Conservation (phyloP, 169 alveolate species). For the Plasmodium vinckei region DNA sequence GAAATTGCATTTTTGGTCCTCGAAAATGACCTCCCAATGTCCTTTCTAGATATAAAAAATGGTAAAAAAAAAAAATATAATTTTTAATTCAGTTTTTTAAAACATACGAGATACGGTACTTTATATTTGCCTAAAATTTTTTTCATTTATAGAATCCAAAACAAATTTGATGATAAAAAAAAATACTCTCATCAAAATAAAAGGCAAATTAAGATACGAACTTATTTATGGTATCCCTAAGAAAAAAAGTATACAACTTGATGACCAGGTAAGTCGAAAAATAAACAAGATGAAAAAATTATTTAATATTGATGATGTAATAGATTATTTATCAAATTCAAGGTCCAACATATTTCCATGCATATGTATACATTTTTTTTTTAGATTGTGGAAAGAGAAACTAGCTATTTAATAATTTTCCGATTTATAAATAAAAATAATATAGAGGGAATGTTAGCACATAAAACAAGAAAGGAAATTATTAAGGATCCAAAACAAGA, state of each 20-base stretch:
- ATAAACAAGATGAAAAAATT: not conserved
- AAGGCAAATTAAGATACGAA: conserved; percentile 41
- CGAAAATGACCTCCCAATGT: conserved; percentile 44
- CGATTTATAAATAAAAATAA: conserved; percentile 36
- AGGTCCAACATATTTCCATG: too few species aligned
- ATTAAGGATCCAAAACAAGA: conserved; percentile 34
- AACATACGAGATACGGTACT: not conserved
- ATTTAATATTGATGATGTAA: not conserved
- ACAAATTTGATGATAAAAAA: conserved; percentile 12
- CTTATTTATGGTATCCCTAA: conserved; percentile 39
- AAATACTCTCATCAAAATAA: conserved; percentile 27
- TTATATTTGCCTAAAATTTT: not conserved
- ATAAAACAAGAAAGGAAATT: conserved; percentile 17
- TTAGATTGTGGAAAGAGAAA: conserved; percentile 23
- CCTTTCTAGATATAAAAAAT: conserved; percentile 46
- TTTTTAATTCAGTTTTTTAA: not conserved
- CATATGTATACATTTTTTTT: not conserved
- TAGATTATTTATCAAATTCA: too few species aligned
- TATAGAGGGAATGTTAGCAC: conserved; percentile 12
- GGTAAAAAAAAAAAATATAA: not conserved
- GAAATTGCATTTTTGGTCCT: conserved; percentile 61
- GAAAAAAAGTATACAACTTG: conserved; percentile 27
- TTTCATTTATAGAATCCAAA: conserved; percentile 10
- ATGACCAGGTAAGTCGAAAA: conserved; percentile 1
- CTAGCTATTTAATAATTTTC: conserved; percentile 31